phyloP scores from a whole-genome alignment of 164 flowering plant species.

The Saururus chinensis region DNA sequence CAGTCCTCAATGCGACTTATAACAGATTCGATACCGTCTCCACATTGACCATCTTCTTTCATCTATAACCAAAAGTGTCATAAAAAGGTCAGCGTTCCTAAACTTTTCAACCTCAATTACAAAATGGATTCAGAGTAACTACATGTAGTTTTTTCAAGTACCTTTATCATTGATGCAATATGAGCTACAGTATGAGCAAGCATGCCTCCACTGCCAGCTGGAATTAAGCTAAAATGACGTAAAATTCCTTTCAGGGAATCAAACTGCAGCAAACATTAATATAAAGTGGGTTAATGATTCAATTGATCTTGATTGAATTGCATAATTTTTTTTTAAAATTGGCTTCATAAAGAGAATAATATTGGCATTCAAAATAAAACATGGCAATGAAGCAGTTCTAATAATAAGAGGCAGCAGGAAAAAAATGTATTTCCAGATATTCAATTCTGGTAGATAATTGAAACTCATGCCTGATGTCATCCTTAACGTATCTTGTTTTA shows the following conservation, averaged over 20 bases:
- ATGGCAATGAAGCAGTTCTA: too few relatives aligned
- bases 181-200: conserved; percentile 80
- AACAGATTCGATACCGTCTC: conserved; percentile 77
- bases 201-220: conserved; percentile 89
- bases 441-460: too few relatives aligned
- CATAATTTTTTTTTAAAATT: too few relatives aligned
- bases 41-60: conserved; percentile 47
- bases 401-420: too few relatives aligned
- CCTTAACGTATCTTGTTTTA: too few relatives aligned
- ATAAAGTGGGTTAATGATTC: not conserved
- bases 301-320: not conserved
- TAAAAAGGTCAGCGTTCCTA: not conserved
- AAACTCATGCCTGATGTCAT: too few relatives aligned
- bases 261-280: conserved; percentile 33
- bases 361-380: too few relatives aligned
- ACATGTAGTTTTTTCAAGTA: not conserved
- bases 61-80: conserved; percentile 27
- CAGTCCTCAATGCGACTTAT: conserved; percentile 58
- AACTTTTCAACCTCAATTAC: not conserved
- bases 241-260: conserved; percentile 59
- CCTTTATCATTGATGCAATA: conserved; percentile 69
- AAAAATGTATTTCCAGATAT: too few relatives aligned
- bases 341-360: too few relatives aligned
- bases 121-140: not conserved
- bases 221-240: conserved; percentile 78